Evolutionary conservation across 805 yeast genomes (phyloP), one percentile per base, ranked within the genome.

Genomic region (Wickerhamomyces sydowiorum): DNA sequence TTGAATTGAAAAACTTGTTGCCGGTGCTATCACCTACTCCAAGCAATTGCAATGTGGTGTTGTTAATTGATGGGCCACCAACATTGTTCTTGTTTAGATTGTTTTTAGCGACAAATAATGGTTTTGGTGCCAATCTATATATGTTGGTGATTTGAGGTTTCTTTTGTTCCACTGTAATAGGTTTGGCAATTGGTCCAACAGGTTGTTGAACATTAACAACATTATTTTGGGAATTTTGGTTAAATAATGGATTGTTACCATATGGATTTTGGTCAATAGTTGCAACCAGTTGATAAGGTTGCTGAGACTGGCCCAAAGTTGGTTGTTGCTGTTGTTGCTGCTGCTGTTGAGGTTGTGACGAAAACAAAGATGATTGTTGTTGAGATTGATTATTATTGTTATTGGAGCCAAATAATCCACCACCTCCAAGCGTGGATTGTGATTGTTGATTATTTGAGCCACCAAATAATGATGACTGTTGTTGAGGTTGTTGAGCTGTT

Each of bases 171-270:
- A 68, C 60, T 3, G 67, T 61, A 19, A 75, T 52, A 6, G 82
- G 79, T 21, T 72, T 73, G 5, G 70, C 72, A 7, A 75, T 64
- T 9, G 76, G 72, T 32, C 67, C 70, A 18, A 57, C 48, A 12
- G 65, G 54, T 12, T 68, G 62, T 35, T 54, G 56, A 4, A 73
- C 66, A 21, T 64, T 59, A 19, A 64, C 40, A 7, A 70, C 65
- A 14, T 66, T 57, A 23, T 54, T 52, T 9, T 65, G 66, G n/a
- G 63, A 55, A 25, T 61, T 59, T 23, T 60, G 52, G 34, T 58
- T 60, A 52, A 86, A 87, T 40, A 90, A 66, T 6, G 89, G 85
- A 52, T 82, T 81, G 37, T 77, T 73, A 1, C 96, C 95, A 57
- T 86, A 90, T 35, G 96, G 96, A 57, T 83, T 77, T 45, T 71